Evolutionary conservation across 306 rosid species (phyloP), one percentile per base, ranked within the genome.

Genomic region (Ormosia semicastrata): DNA sequence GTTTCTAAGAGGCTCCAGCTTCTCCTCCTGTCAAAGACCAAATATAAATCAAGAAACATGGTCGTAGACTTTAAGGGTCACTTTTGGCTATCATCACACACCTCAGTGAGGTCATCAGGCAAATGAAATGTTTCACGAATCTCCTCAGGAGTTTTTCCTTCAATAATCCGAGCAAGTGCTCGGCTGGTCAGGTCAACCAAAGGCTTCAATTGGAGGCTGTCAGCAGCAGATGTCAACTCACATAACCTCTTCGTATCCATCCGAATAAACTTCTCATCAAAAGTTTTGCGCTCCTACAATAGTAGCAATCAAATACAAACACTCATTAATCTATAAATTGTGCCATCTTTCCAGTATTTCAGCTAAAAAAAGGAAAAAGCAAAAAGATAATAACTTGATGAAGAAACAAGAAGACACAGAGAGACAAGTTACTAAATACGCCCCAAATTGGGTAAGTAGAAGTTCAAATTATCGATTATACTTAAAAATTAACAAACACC

Each of bases 51-150:
- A 89, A 81, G 73, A 17, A 65, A 73, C 50, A 34, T 39, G n/a
- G 9, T 66, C n/a, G 43, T 40, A 80, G 65, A 71, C 24, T 24
- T 8, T 12, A 30, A 73, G 64, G 71, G 6, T 47, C 50, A 75
- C 43, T 76, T 76, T 30, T 62, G 5, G 39, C 58, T 52, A 75
- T 68, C 65, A 77, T 77, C 60, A 76, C 88, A 72, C 67, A 91
- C 98, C 97, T 94, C 96, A 3, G 98, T 94, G 36, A 94, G 97
- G 64, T 94, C 98, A 81, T 94, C 98, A 24, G 98, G 97, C 79
- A 94, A 83, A 83, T 94, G 97, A 89, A 94, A 94, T 63, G 97
- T 89, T 82, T 92, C 95, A 17, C 98, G 91, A 44, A 94, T 94
- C 89, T 94, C 97, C 87, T 94, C 94, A 3, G 98, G 94, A 29